Percentiles rank a stretch among this genome's conserved stretches.
These are phyloP conservation scores for Ustilago nuda DNA, from an alignment of 1,284 basidiomycete species.

Conservation along the genomic window DNA sequence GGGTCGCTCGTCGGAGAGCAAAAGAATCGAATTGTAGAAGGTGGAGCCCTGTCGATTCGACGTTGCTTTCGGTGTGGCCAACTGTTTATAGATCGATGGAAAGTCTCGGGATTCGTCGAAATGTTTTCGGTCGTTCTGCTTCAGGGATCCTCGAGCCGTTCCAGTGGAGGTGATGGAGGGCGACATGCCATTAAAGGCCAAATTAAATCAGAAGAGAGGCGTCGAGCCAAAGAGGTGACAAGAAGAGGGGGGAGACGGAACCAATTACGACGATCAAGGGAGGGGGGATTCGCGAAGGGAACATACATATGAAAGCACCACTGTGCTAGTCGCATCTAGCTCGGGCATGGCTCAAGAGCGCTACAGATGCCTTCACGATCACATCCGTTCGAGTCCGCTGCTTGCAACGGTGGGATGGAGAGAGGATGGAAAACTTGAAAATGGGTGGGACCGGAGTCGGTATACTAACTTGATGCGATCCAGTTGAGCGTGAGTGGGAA, in stretches of 20 bases:
- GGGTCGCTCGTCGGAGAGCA: background rate
- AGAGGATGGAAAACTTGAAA: conserved; percentile 27
- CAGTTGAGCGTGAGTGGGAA: conserved; percentile 67
- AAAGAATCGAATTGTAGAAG: background rate
- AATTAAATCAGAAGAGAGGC: conserved; percentile 44
- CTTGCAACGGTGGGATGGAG: conserved; percentile 40
- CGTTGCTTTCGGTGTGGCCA: background rate
- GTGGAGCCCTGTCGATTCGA: background rate
- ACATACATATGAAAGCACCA: conserved; percentile 27
- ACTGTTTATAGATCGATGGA: background rate
- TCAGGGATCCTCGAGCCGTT: conserved; percentile 5
- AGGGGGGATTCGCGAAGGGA: conserved; percentile 27
- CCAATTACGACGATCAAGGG: conserved; percentile 21
- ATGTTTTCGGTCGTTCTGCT: background rate
- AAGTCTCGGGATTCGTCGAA: background rate
- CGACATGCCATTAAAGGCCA: conserved; percentile 27
- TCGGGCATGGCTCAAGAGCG: background rate
- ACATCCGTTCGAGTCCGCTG: conserved; percentile 48
- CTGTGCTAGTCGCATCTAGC: conserved; percentile 7
- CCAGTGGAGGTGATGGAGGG: conserved; percentile 4
- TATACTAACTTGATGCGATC: conserved; percentile 69
- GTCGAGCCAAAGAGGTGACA: conserved; percentile 27
- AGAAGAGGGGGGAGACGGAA: conserved; percentile 11
- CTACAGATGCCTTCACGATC: conserved; percentile 10
- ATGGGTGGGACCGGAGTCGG: conserved; percentile 6